Evolutionary conservation across 257 asterid genomes (phyloP).

Genomic region (Salvia rosmarinus): DNA sequence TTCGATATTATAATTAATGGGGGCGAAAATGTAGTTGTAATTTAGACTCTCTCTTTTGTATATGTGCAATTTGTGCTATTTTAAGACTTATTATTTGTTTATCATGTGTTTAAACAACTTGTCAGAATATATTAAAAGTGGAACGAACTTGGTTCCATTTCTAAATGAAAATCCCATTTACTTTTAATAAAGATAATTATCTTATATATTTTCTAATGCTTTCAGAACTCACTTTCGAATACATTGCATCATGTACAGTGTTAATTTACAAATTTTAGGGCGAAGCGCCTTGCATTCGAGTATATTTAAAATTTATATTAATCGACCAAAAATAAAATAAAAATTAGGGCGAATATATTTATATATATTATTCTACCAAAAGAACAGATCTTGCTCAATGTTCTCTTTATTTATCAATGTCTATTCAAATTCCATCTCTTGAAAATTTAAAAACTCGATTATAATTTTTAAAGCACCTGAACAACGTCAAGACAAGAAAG

Average conservation of each 20-base stretch:
- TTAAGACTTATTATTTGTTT: not conserved
- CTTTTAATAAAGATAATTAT: not conserved
- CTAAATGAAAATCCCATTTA: not conserved
- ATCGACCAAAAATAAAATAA: no score
- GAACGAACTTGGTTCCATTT: not conserved
- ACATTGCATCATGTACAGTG: not conserved
- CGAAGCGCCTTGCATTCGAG: no score
- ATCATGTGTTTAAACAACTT: not conserved
- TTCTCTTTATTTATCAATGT: not conserved
- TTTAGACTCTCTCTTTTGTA: not conserved
- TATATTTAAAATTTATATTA: no score
- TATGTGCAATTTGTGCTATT: not conserved
- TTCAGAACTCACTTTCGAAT: not conserved
- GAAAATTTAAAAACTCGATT: not conserved
- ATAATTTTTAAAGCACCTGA: no score
- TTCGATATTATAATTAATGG: slow-evolving; percentile 6
- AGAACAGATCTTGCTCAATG: not conserved
- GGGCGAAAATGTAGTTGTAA: slow-evolving; percentile 25
- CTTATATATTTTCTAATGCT: not conserved
- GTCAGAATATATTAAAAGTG: not conserved
- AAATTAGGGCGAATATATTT: not conserved
- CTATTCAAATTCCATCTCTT: not conserved
- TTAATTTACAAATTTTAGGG: not conserved
- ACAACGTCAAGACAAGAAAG: no score
- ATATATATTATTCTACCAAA: not conserved